Conservation (phyloP, 805 yeast genomes). For the Kodamaea laetipori region DNA sequence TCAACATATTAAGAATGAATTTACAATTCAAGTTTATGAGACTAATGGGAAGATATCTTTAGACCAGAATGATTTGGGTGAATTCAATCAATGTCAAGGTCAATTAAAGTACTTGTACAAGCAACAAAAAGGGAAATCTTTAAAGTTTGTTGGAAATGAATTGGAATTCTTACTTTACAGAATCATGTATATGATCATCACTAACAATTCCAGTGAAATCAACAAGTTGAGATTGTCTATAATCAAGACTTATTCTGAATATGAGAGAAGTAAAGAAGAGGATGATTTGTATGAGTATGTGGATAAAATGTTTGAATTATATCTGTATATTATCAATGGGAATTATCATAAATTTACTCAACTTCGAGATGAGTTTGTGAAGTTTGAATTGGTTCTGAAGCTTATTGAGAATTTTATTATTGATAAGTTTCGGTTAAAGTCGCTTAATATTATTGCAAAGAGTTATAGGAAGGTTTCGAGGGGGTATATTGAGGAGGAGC, state of each 20-base stretch:
- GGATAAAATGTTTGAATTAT: conserved; percentile 19
- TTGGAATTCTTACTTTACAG: conserved; percentile 74
- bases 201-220: conserved; percentile 63
- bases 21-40: conserved; percentile 80
- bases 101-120: conserved; percentile 68
- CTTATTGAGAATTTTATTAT: conserved; percentile 47
- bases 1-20: conserved; percentile 77
- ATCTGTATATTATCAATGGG: conserved; percentile 28
- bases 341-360: conserved; percentile 60
- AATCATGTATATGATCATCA: conserved; percentile 71
- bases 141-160: conserved; percentile 25
- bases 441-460: conserved; percentile 56
- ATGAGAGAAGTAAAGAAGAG: conserved; percentile 14
- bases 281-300: conserved; percentile 20
- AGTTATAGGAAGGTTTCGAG: conserved; percentile 52
- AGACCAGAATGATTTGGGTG: conserved; percentile 83
- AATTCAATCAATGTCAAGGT: conserved; percentile 92
- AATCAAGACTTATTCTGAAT: conserved; percentile 7
- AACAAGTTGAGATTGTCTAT: conserved; percentile 38
- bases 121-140: conserved; percentile 28
- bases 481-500: conserved; percentile 38
- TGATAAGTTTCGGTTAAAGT: conserved; percentile 56
- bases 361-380: conserved; percentile 16
- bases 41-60: conserved; percentile 86
- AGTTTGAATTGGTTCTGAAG: conserved; percentile 23